Base-by-base conservation (phyloP, 169 alveolate species). In the Plasmodium ovale region DNA sequence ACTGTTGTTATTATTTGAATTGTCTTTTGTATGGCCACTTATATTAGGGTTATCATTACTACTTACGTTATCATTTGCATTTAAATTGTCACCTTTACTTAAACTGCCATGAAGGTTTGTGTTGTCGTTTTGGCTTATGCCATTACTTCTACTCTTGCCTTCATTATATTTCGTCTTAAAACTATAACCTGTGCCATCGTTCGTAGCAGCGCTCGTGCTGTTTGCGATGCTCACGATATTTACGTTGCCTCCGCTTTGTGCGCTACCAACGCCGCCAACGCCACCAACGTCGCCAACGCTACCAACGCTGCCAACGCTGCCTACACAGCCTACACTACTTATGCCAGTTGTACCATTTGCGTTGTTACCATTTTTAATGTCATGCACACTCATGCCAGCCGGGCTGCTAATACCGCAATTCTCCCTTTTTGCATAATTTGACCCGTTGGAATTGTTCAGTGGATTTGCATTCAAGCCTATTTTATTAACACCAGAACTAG, bases 401-500 rank as follows among this genome's bases (percentile, higher is more conserved):
- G 60, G 42, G 29, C 35, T 70, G 12, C 31, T 44, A 33, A 29
- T 35, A 21, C 37, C 25, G 19, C 29, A 42, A 51, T 60, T 74
- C 29, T 74, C 73, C 14, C 44, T 62, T 60, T 47, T 58, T 33
- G 60, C 7, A 53, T 47, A 39, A 74, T n/a, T 19, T 3, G 31
- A 14, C 14, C 16, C 23, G 64, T 60, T 60, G 7, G 23, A 16
- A 51, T 42, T 44, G 23, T 39, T 74, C 23, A 42, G 19, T 12
- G n/a, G 72, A 60, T 74, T 42, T 19, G 56, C 47, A 47, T 25
- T 74, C 5, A 19, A 60, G 16, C 60, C 60, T 19, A 42, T 74
- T n/a, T 74, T 51, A 47, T 4, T 74, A 60, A n/a, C 42, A n/a
- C 53, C 47, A 33, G 82, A 79, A 25, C 89, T 69, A 16, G 60